Evolutionary conservation across 1,139 yeast genomes (phyloP).

Genomic region (Yamadazyma dushanensis): DNA sequence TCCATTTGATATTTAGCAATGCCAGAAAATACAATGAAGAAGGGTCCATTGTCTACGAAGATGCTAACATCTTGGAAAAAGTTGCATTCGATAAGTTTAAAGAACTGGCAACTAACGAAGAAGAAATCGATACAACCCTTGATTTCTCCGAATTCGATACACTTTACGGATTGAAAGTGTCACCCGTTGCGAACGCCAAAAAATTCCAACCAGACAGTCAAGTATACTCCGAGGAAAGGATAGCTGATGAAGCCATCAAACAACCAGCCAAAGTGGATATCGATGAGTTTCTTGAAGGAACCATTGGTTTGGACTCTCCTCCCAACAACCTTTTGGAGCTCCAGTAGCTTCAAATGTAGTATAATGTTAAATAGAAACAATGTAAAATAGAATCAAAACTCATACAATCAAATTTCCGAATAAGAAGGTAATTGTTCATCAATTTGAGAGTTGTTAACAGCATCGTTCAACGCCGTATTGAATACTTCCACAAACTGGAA

Average conservation of each 20-base stretch:
- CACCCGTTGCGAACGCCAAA: slow-evolving; percentile 13
- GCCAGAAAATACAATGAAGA: slow-evolving; percentile 89
- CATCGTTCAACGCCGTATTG: slow-evolving; percentile 30
- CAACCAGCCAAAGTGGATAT: slow-evolving; percentile 3
- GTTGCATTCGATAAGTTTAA: slow-evolving; percentile 37
- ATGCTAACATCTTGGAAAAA: slow-evolving; percentile 67
- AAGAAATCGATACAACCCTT: slow-evolving; percentile 31
- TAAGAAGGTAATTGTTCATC: slow-evolving; percentile 51
- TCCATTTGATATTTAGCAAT: slow-evolving; percentile 76
- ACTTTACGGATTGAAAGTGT: slow-evolving; percentile 42
- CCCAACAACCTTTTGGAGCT: background rate
- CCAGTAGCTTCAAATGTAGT: background rate
- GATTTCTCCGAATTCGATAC: slow-evolving; percentile 55
- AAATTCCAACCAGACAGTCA: background rate
- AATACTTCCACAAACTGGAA: slow-evolving; percentile 35
- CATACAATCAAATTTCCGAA: slow-evolving; percentile 6
- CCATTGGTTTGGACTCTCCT: background rate
- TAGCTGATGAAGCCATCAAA: slow-evolving; percentile 3
- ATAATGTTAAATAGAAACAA: slow-evolving; percentile 2
- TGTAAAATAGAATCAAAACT: slow-evolving; percentile 5
- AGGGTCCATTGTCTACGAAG: slow-evolving; percentile 79
- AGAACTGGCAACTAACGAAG: slow-evolving; percentile 26
- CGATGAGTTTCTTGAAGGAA: slow-evolving; percentile 1
- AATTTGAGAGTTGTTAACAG: slow-evolving; percentile 34
- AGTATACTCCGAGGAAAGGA: background rate